Conservation (phyloP, 2,329 filamentous ascomycete genomes). For the Penicillium sp. region DNA sequence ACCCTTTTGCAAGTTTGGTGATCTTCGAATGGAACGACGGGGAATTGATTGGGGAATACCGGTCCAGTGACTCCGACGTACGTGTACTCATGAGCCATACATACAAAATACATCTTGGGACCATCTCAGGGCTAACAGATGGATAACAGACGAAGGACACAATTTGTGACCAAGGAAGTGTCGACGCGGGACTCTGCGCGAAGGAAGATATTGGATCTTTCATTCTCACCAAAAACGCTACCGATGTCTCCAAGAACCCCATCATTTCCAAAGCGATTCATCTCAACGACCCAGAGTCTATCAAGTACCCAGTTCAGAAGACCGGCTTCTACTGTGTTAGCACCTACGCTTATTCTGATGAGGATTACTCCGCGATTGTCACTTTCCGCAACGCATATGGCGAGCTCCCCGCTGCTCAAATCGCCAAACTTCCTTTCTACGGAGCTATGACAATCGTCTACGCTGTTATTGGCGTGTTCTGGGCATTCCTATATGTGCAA, state of each 20-base stretch:
- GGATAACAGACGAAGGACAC: constrained; percentile 58
- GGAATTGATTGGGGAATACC: constrained; percentile 72
- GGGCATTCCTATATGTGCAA: constrained; percentile 94
- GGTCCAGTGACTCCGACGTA: constrained; percentile 61
- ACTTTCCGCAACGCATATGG: constrained; percentile 97
- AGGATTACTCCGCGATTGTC: constrained; percentile 77
- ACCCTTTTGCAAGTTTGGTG: constrained; percentile 79
- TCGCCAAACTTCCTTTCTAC: constrained; percentile 96
- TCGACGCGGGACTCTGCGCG: constrained; percentile 73
- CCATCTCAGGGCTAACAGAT: constrained; percentile 36
- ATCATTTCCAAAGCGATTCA: constrained; percentile 83
- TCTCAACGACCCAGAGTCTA: constrained; percentile 70
- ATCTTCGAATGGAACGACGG: constrained; percentile 96
- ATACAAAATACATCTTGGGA: not conserved
- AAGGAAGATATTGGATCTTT: constrained; percentile 80
- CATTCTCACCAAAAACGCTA: constrained; percentile 77
- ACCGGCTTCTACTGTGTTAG: constrained; percentile 97
- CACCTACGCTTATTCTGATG: constrained; percentile 69
- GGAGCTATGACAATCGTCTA: constrained; percentile 93
- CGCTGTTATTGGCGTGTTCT: constrained; percentile 82
- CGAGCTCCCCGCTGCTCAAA: constrained; percentile 92
- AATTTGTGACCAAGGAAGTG: constrained; percentile 76
- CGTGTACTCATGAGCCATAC: constrained; percentile 17
- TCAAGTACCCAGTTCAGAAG: constrained; percentile 83
- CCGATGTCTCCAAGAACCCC: constrained; percentile 68